Conservation (phyloP, 2,329 filamentous ascomycete species). For the Hypoxylon sp. region DNA sequence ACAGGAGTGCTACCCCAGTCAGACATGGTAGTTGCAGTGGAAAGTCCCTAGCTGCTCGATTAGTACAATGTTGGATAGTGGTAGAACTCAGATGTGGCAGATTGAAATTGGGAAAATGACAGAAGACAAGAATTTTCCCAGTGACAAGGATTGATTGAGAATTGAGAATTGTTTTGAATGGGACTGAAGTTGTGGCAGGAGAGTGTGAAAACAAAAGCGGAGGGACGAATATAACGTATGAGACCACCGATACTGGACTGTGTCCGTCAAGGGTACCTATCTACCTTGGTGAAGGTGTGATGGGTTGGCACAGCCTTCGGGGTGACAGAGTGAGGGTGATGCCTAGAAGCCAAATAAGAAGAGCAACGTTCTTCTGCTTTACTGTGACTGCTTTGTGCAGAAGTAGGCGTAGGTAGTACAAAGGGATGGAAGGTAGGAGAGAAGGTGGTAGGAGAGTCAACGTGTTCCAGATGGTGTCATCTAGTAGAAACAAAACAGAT, state of each 20-base stretch:
- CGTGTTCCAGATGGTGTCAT: not conserved
- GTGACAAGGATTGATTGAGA: too few relatives aligned
- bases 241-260: not conserved
- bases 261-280: not conserved
- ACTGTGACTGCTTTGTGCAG: not conserved
- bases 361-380: not conserved
- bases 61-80: constrained; percentile 2
- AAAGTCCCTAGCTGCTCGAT: constrained; percentile 14
- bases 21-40: constrained; percentile 24
- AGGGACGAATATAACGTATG: not conserved
- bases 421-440: not conserved
- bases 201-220: not conserved
- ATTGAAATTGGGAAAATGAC: not conserved
- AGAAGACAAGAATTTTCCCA: not conserved
- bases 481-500: not conserved
- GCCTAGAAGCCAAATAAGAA: not conserved
- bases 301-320: not conserved
- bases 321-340: not conserved
- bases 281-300: not conserved
- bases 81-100: not conserved
- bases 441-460: not conserved
- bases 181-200: not conserved
- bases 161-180: not conserved
- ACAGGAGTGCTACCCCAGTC: constrained; percentile 12
- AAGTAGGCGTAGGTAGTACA: not conserved